These are phyloP conservation scores for Aphanomyces cochlioides DNA, from an alignment of 352 stramenopile species.

Conservation along the genomic window DNA sequence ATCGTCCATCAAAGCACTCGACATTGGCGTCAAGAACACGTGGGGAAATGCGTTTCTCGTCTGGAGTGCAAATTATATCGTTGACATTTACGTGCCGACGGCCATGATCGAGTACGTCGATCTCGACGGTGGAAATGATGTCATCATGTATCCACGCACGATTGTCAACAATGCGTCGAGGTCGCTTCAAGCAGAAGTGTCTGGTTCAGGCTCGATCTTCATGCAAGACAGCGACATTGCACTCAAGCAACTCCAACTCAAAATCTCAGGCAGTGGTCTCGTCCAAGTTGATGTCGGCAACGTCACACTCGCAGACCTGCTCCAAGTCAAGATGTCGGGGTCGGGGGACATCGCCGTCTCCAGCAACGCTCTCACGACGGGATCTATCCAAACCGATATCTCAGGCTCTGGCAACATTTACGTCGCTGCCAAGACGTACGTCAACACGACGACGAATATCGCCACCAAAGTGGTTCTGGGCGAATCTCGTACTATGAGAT, in stretches of 20 bases:
- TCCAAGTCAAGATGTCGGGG: not conserved
- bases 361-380: not conserved
- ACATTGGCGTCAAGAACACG: not conserved
- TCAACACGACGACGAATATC: not conserved
- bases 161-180: not conserved
- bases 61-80: not conserved
- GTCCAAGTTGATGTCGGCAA: not conserved
- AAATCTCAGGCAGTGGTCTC: not conserved
- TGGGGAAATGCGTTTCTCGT: not conserved
- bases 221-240: not conserved
- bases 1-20: not conserved
- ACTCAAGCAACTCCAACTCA: not conserved
- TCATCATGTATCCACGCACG: not conserved
- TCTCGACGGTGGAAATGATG: not conserved
- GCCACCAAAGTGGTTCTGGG: not conserved
- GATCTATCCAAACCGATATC: not conserved
- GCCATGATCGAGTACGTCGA: not conserved
- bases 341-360: not conserved
- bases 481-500: not conserved
- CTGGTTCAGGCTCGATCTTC: not conserved
- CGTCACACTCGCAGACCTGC: too few species aligned
- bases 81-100: constrained; percentile 10
- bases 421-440: not conserved
- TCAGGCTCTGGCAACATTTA: constrained; percentile 11
- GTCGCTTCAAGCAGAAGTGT: not conserved